Evolutionary conservation across 768 basidiomycete species (phyloP).

Genomic region (Mycena sanguinolenta): DNA sequence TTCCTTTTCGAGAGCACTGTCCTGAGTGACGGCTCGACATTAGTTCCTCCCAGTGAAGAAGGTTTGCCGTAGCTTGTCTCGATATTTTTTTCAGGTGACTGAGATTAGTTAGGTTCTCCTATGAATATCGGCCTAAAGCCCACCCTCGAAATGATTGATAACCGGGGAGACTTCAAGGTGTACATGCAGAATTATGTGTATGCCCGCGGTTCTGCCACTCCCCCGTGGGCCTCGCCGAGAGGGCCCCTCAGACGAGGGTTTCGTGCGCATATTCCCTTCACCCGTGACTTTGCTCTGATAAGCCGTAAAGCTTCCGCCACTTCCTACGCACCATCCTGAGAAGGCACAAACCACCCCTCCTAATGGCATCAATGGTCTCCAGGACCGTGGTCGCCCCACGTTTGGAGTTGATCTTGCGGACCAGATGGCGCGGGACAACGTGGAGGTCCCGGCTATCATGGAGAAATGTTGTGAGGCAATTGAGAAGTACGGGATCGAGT

Average conservation of each 20-base stretch:
- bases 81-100: not conserved
- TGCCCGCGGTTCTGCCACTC: constrained; percentile 74
- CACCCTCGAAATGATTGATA: constrained; percentile 92
- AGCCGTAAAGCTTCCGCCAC: constrained; percentile 67
- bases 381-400: constrained; percentile 81
- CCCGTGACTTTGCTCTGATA: constrained; percentile 15
- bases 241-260: constrained; percentile 92
- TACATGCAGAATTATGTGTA: constrained; percentile 99
- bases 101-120: constrained; percentile 11
- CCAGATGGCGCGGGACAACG: constrained; percentile 92
- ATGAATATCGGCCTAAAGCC: constrained; percentile 74
- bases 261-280: constrained; percentile 71
- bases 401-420: constrained; percentile 94
- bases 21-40: constrained; percentile 87
- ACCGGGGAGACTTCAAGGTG: constrained; percentile 92
- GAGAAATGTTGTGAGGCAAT: constrained; percentile 93
- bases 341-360: constrained; percentile 34
- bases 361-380: constrained; percentile 49
- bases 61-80: constrained; percentile 54
- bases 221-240: constrained; percentile 87
- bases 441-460: constrained; percentile 90
- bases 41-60: constrained; percentile 83
- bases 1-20: constrained; percentile 94
- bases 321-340: constrained; percentile 59
- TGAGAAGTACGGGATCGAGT: constrained; percentile 87